A percentile compares a stretch with the other conserved stretches of the same genome.
Conservation (phyloP, 78 protist species). For the slime mould (Dictyostelium discoideum) region DNA sequence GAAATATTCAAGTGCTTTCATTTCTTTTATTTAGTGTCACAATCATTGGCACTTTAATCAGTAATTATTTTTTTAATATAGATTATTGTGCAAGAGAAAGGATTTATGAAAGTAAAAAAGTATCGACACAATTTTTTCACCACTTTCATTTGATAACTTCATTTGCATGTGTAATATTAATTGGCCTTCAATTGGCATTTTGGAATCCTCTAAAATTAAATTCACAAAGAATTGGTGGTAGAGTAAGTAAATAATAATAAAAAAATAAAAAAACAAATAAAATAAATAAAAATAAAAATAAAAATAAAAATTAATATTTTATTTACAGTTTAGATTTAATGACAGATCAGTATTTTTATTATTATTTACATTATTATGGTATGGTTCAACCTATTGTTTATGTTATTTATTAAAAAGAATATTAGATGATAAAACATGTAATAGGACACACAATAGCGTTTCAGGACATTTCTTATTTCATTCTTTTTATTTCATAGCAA, state of each 20-base stretch:
- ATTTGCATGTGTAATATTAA: background rate
- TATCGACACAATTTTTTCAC: background rate
- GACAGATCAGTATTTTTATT: constrained; percentile 35
- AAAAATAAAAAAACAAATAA: background rate
- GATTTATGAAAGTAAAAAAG: background rate
- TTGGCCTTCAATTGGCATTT: background rate
- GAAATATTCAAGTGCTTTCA: constrained; percentile 9
- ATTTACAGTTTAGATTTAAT: constrained; percentile 35
- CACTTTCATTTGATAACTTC: constrained; percentile 23
- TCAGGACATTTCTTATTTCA: constrained; percentile 71
- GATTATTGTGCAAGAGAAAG: constrained; percentile 69
- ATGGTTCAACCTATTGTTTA: constrained; percentile 51
- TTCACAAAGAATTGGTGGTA: background rate
- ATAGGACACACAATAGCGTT: constrained; percentile 31
- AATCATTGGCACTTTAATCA: background rate
- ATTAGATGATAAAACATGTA: constrained; percentile 36
- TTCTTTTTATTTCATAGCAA: constrained; percentile 16
- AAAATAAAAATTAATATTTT: background rate
- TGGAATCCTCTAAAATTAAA: constrained; percentile 56
- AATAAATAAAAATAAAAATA: background rate
- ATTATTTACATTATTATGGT: constrained; percentile 54
- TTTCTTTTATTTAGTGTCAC: background rate
- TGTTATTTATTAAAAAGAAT: constrained; percentile 32
- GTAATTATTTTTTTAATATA: constrained; percentile 8
- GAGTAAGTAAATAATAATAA: background rate